A percentile compares a stretch with the other conserved stretches of the same genome.
Conservation (phyloP, 768 basidiomycete genomes). For the Dendrothele bispora region DNA sequence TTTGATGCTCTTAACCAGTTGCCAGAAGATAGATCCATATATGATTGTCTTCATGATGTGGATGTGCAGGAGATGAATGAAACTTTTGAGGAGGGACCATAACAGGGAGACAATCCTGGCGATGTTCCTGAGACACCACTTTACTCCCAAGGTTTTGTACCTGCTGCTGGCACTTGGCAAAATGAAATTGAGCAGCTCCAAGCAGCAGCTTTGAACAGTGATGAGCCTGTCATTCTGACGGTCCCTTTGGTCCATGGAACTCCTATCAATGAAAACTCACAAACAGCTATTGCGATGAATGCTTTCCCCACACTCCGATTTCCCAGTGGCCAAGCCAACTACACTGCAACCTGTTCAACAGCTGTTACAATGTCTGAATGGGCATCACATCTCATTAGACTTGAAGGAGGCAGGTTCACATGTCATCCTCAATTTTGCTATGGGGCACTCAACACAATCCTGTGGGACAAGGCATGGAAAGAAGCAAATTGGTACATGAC, state of each 20-base stretch:
- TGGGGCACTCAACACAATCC: constrained; percentile 1
- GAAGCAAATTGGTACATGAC: too few relatives aligned
- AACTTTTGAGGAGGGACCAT: background rate
- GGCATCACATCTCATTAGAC: background rate
- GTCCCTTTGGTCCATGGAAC: background rate
- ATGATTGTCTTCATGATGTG: background rate
- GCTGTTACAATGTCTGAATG: constrained; percentile 1
- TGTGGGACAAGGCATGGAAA: background rate
- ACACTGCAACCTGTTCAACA: too few relatives aligned
- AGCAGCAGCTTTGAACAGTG: too few relatives aligned
- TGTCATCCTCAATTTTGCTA: constrained; percentile 3
- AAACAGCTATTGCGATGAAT: background rate
- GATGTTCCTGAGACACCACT: background rate
- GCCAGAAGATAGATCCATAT: too few relatives aligned
- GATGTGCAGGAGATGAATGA: too few relatives aligned
- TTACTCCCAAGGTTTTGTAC: background rate
- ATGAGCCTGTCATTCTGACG: too few relatives aligned
- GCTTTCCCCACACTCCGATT: constrained; percentile 4
- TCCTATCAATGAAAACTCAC: background rate
- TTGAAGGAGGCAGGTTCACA: constrained; percentile 2
- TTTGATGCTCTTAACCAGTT: too few relatives aligned
- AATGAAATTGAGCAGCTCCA: background rate
- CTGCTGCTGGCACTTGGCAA: background rate
- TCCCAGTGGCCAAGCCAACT: constrained; percentile 1
- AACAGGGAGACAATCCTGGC: background rate